Evolutionary conservation across 495 filamentous ascomycete species (phyloP), one percentile per base, ranked within the genome.

Genomic region (Neurospora cerealis): DNA sequence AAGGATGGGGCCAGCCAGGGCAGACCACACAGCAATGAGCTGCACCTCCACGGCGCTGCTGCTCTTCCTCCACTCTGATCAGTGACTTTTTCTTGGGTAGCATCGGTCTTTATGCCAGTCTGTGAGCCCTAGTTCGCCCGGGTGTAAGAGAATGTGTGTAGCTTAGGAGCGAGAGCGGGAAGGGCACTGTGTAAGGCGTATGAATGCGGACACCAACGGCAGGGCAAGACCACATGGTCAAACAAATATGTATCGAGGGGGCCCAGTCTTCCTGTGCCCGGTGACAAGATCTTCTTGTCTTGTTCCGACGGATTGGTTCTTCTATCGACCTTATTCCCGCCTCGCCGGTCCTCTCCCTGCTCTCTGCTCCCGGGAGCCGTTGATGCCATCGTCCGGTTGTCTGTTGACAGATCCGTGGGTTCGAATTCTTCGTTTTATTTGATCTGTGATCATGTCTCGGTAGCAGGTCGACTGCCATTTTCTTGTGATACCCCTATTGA

Each of bases 391-490:
- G 69, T 28, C 32, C 10, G 69, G 21, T 15, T n/a, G 36, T 21
- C n/a, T 70, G 32, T 71, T 17, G 69, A 72, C 60, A 32, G 37
- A 72, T 60, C 44, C 36, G 44, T 39, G 32, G 36, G 28, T 37
- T 71, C 69, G 48, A 37, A 21, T 44, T 42, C 39, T 54, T 28
- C 41, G 6, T 72, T 34, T 72, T 28, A 15, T 39, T 72, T 72
- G 76, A 71, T 74, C 72, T 76, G 74, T 48, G 72, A 76, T 77
- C 74, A 77, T 77, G 76, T 76, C 74, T 46, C 76, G 74, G 76
- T 77, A 77, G 76, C 76, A 72, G 74, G 72, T 28, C 39, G 54
- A 74, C 72, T 73, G 38, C 72, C 70, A 17, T 69, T 44, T 46
- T 40, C 40, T 38, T 38, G 28, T 48, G 15, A 40, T 69, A 40